Evolutionary conservation across 2,329 filamentous ascomycete species (phyloP).

Genomic region (Exophiala spinifera): DNA sequence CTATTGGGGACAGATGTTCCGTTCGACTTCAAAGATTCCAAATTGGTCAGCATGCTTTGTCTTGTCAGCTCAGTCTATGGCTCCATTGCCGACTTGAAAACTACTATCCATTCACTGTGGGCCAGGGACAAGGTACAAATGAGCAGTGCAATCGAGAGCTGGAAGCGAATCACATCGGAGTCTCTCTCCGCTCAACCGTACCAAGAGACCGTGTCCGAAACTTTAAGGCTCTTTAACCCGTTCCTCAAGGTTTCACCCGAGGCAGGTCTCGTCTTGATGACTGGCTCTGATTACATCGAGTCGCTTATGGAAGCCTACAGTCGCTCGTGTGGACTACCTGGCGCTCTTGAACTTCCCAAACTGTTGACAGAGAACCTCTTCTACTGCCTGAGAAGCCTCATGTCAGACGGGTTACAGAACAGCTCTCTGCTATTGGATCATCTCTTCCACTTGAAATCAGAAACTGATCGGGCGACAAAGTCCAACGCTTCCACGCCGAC

Average conservation of each 20-base stretch:
- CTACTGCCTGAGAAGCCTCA: slow-evolving; percentile 68
- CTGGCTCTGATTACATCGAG: slow-evolving; percentile 84
- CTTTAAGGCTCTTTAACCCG: slow-evolving; percentile 36
- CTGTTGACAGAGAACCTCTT: slow-evolving; percentile 71
- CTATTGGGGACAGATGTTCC: slow-evolving; percentile 40
- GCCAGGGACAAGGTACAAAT: slow-evolving; percentile 13
- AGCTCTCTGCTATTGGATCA: slow-evolving; percentile 76
- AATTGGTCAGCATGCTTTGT: slow-evolving; percentile 19
- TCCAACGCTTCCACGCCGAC: slow-evolving; percentile 48
- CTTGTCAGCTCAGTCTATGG: slow-evolving; percentile 17
- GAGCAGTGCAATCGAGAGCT: slow-evolving; percentile 15
- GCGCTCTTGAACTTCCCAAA: slow-evolving; percentile 52
- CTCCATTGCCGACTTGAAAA: slow-evolving; percentile 18
- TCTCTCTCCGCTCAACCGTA: slow-evolving; percentile 17
- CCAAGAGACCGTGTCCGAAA: slow-evolving; percentile 28
- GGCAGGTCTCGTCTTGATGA: slow-evolving; percentile 63
- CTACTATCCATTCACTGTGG: slow-evolving; percentile 19
- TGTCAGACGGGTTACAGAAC: slow-evolving; percentile 65
- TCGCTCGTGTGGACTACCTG: slow-evolving; percentile 52
- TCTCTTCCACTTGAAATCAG: slow-evolving; percentile 73
- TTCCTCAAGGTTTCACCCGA: slow-evolving; percentile 41
- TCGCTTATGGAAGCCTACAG: slow-evolving; percentile 54
- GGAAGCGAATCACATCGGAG: slow-evolving; percentile 14
- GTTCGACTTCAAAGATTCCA: slow-evolving; percentile 8
- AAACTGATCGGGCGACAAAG: slow-evolving; percentile 60